These are phyloP conservation scores for Volutella citrinella DNA, from an alignment of 2,329 filamentous ascomycete genomes.

Conservation along the genomic window DNA sequence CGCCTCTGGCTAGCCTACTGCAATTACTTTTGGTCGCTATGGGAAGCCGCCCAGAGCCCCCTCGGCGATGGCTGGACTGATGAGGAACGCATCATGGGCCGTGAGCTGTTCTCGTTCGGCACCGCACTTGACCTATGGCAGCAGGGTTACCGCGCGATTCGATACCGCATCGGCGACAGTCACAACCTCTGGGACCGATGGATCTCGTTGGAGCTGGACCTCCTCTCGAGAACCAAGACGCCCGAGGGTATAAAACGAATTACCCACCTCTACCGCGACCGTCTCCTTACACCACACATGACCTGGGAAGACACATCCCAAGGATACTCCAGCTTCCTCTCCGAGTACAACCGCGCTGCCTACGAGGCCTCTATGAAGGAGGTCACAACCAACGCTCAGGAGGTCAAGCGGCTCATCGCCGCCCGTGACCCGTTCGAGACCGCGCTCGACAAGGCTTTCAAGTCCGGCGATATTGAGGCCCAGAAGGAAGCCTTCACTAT, in stretches of 20 bases:
- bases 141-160: slow-evolving; percentile 67
- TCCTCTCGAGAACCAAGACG: slow-evolving; percentile 56
- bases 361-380: slow-evolving; percentile 74
- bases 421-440: slow-evolving; percentile 67
- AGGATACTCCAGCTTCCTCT: slow-evolving; percentile 71
- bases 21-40: slow-evolving; percentile 72
- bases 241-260: slow-evolving; percentile 60
- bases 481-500: slow-evolving; percentile 53
- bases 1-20: slow-evolving; percentile 76
- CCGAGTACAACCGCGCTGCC: slow-evolving; percentile 64
- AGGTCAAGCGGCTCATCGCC: slow-evolving; percentile 60
- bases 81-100: slow-evolving; percentile 67
- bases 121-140: slow-evolving; percentile 67
- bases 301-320: slow-evolving; percentile 74
- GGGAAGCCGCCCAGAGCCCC: slow-evolving; percentile 58
- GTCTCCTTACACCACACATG: slow-evolving; percentile 69
- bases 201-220: slow-evolving; percentile 67
- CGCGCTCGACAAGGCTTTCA: slow-evolving; percentile 57
- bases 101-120: slow-evolving; percentile 69
- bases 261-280: slow-evolving; percentile 66
- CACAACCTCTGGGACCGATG: slow-evolving; percentile 78
- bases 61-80: slow-evolving; percentile 54
- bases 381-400: slow-evolving; percentile 59
- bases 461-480: slow-evolving; percentile 53
- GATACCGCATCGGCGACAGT: slow-evolving; percentile 73